Base-by-base conservation (phyloP, 2,329 filamentous ascomycete genomes). In the Chalaropsis thielavioides region DNA sequence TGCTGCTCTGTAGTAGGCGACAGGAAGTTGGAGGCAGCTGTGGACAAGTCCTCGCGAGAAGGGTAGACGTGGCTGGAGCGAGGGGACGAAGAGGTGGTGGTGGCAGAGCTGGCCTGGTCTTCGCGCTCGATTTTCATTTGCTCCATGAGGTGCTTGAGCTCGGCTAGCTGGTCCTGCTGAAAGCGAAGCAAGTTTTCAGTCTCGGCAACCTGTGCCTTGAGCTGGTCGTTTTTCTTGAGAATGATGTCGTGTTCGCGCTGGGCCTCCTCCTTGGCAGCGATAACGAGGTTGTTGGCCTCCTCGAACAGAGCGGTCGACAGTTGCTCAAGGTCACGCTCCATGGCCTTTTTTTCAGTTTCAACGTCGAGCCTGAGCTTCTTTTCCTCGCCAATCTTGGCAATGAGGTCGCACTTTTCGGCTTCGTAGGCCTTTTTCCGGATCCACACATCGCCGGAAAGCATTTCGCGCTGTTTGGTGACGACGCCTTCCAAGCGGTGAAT, bases 211-310 rank as follows among this genome's bases (percentile, higher is more conserved):
- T 97, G 92, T 31, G 87, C 81, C 71, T 85, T 89, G 62, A 97
- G 81, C 74, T 95, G 90, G 66, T 96, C 90, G 71, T 94, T 95
- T 72, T 90, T 90, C 72, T 88, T 88, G 66, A 91, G 86, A 51
- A 92, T 78, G 3, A 82, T 81, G 69, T 96, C 91, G 44, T 90
- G 87, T 70, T 96, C 90, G 68, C 83, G 85, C 68, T 91, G 86
- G 8, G 94, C 91, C 68, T 96, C 90, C 73, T 92, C 90, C 72
- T 95, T 90, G 44, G 92, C 92, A 17, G 84, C 85, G 51, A 71
- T 73, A 63, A 99, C 94, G 92, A 99, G 97, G 80, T 88, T 92
- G 77, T 99, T 97, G 61, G 94, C 94, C 78, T 99, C 92, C 73
- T 97, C 91, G 68, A 99, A 99, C n/a, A 99, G 81, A 35, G 90